Evolutionary conservation across 331 rosid genomes (phyloP).

Genomic region (Rhamnella rubrinervis): DNA sequence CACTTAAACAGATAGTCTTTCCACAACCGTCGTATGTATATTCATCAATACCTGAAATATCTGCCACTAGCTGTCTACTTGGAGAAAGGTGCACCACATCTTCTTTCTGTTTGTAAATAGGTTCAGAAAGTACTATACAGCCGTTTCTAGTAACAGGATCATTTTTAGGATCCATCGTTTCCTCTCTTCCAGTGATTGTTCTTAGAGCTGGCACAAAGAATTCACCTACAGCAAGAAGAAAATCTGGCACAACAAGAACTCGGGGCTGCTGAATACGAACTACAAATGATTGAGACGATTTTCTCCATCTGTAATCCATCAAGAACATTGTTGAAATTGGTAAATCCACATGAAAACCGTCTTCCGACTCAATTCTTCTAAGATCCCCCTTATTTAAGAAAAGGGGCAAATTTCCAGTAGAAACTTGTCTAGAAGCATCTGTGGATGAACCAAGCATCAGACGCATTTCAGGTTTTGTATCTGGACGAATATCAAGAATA

Average conservation of each 20-base stretch:
- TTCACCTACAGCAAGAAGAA: conserved; percentile 91
- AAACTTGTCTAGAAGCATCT: conserved; percentile 68
- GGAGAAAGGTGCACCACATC: conserved; percentile 84
- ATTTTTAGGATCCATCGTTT: conserved; percentile 77
- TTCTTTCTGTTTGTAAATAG: conserved; percentile 70
- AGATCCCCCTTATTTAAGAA: conserved; percentile 42
- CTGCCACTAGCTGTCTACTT: conserved; percentile 79
- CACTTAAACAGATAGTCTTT: conserved; percentile 62
- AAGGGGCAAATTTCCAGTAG: conserved; percentile 56
- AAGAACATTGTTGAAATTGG: conserved; percentile 86
- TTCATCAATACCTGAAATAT: conserved; percentile 68
- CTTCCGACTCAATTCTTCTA: conserved; percentile 42
- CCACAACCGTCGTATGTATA: conserved; percentile 94
- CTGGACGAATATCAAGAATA: conserved; percentile 76
- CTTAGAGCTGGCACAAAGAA: conserved; percentile 94
- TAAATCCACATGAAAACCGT: conserved; percentile 46
- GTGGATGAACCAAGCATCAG: conserved; percentile 95
- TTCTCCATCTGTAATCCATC: conserved; percentile 91
- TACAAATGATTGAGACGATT: conserved; percentile 79
- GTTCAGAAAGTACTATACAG: conserved; percentile 61
- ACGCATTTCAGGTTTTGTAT: conserved; percentile 94
- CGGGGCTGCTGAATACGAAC: conserved; percentile 94
- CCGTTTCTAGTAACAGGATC: conserved; percentile 70
- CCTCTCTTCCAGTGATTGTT: conserved; percentile 91
- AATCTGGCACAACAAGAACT: conserved; percentile 93